Conservation (phyloP, 805 yeast species). For the Metschnikowia peoriensis region DNA sequence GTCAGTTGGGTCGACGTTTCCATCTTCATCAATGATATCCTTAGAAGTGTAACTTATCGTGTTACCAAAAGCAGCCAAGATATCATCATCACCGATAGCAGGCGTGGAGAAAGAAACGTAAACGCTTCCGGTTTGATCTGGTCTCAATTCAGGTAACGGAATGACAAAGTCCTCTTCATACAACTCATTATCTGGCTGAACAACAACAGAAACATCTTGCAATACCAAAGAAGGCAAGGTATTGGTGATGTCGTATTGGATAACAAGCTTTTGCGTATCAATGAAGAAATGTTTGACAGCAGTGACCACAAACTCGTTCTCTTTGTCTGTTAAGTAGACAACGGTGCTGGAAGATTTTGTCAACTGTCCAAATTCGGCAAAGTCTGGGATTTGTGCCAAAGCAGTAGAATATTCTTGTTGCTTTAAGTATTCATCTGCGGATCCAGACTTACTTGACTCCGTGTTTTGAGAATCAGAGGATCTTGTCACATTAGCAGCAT, state of each 20-base stretch:
- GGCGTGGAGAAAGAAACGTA: conserved; percentile 76
- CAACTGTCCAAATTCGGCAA: conserved; percentile 69
- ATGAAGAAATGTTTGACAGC: conserved; percentile 79
- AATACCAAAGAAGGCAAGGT: conserved; percentile 77
- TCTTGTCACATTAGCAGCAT: conserved; percentile 14
- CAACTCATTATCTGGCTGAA: conserved; percentile 58
- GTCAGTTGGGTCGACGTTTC: conserved; percentile 58
- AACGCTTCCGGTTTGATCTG: conserved; percentile 68
- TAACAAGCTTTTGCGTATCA: conserved; percentile 62
- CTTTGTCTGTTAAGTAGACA: conserved; percentile 79
- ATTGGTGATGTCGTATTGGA: conserved; percentile 82
- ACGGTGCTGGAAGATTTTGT: conserved; percentile 63
- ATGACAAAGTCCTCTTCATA: conserved; percentile 69
- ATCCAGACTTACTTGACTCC: conserved; percentile 23
- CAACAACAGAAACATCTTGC: conserved; percentile 70
- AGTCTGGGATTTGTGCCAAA: conserved; percentile 68
- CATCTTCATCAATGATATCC: conserved; percentile 75
- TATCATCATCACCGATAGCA: conserved; percentile 39
- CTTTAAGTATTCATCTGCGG: conserved; percentile 32
- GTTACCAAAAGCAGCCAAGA: conserved; percentile 53
- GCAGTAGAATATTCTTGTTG: conserved; percentile 71
- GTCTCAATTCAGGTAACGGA: conserved; percentile 69
- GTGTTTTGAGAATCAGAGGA: conserved; percentile 6
- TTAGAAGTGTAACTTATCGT: conserved; percentile 70
- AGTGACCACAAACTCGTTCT: conserved; percentile 87